Evolutionary conservation across 2,329 filamentous ascomycete species (phyloP).

Genomic region (Aspergillus versicolor): DNA sequence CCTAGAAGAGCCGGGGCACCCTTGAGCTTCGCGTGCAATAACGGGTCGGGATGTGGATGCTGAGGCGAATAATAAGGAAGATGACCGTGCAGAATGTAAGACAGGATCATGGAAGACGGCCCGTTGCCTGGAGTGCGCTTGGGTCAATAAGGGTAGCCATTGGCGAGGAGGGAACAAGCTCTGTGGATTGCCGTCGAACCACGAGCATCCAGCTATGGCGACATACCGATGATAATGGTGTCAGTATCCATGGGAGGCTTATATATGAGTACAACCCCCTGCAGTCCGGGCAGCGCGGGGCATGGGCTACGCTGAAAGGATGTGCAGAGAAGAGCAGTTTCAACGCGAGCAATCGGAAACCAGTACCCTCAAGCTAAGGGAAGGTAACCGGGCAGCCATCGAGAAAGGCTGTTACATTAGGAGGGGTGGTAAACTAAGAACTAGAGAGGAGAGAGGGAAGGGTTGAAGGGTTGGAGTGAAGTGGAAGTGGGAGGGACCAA

Average conservation of each 20-base stretch:
- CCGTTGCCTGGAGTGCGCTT: slow-evolving; percentile 52
- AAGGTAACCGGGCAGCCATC: slow-evolving; percentile 24
- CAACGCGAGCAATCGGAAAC: slow-evolving; percentile 5
- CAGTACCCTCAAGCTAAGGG: slow-evolving; percentile 20
- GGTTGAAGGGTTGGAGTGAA: slow-evolving; percentile 1
- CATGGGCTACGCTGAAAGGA: slow-evolving; percentile 30
- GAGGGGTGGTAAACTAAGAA: slow-evolving; percentile 3
- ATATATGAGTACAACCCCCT: slow-evolving; percentile 22
- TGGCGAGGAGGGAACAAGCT: slow-evolving; percentile 8
- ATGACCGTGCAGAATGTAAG: slow-evolving; percentile 62
- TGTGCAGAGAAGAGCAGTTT: slow-evolving; percentile 9
- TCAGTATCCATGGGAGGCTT: slow-evolving; percentile 38
- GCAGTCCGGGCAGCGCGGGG: slow-evolving; percentile 26
- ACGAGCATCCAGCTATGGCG: slow-evolving; percentile 16
- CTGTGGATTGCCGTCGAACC: not conserved
- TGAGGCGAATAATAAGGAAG: slow-evolving; percentile 55
- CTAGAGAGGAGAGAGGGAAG: slow-evolving; percentile 4
- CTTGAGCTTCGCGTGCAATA: slow-evolving; percentile 57
- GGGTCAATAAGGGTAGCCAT: slow-evolving; percentile 14
- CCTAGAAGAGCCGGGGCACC: slow-evolving; percentile 49
- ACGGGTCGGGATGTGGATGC: slow-evolving; percentile 55
- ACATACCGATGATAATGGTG: slow-evolving; percentile 47
- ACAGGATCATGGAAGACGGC: slow-evolving; percentile 61
- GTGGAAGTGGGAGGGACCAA: slow-evolving; percentile 11
- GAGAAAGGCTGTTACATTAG: slow-evolving; percentile 14